A percentile compares a stretch with the other conserved stretches of the same genome.
These are phyloP conservation scores for Paramecium pentaurelia DNA, from an alignment of 73 alveolate genomes.

Conservation along the genomic window DNA sequence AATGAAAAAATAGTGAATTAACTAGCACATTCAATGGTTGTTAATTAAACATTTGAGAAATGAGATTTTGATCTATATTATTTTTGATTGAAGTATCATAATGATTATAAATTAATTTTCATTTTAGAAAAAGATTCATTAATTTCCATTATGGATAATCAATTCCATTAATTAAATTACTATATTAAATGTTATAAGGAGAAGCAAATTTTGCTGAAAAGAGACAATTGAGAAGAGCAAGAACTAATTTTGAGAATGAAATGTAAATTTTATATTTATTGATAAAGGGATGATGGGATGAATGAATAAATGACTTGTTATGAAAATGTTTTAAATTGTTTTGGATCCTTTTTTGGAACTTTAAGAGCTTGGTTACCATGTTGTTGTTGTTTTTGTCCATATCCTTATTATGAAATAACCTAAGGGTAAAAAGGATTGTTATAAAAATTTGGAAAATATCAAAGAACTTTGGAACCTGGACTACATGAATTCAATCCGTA, in stretches of 20 bases:
- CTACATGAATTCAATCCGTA: constrained; percentile 59
- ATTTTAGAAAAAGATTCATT: background rate
- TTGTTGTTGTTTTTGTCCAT: constrained; percentile 55
- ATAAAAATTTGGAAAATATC: constrained; percentile 53
- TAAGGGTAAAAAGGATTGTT: constrained; percentile 46
- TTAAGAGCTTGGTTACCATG: constrained; percentile 60
- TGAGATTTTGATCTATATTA: background rate
- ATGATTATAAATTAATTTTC: background rate
- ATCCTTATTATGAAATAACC: constrained; percentile 41
- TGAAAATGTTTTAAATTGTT: constrained; percentile 48
- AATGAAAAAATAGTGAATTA: constrained; percentile 6
- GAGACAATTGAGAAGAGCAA: constrained; percentile 29
- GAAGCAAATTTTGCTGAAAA: background rate
- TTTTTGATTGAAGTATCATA: background rate
- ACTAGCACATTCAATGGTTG: constrained; percentile 29
- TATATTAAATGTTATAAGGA: background rate
- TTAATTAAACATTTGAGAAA: constrained; percentile 47
- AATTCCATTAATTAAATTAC: background rate
- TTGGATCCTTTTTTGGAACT: constrained; percentile 52
- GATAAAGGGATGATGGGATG: background rate
- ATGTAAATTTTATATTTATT: background rate
- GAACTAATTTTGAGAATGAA: constrained; percentile 30
- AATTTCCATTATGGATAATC: background rate
- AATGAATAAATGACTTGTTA: constrained; percentile 46
- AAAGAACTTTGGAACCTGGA: constrained; percentile 59